Conservation (phyloP, 257 asterid genomes). For the Forsythia suspensa region DNA sequence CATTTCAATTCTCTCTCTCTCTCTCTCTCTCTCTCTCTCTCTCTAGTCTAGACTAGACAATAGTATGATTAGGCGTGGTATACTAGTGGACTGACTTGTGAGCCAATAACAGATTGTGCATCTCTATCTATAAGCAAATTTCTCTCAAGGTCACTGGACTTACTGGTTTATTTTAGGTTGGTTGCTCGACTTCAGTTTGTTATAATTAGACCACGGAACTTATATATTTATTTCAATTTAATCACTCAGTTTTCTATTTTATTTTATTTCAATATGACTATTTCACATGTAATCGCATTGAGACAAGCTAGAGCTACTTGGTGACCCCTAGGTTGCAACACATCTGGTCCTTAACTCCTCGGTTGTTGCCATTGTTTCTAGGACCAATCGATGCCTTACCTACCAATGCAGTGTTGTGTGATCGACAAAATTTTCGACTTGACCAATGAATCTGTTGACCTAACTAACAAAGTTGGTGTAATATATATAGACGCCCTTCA, state of each 20-base stretch:
- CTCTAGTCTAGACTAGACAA: neutral
- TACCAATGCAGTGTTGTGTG: neutral
- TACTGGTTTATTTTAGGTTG: neutral
- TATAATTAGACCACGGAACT: neutral
- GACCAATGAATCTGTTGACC: neutral
- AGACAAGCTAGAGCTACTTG: neutral
- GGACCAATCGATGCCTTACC: neutral
- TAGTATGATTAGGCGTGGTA: slow-evolving; percentile 3
- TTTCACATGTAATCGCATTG: neutral
- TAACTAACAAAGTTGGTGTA: neutral
- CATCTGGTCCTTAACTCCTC: neutral
- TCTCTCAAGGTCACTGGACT: neutral
- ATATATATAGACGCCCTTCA: no score
- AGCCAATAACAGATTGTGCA: slow-evolving; percentile 4
- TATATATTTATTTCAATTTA: neutral
- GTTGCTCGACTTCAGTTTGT: neutral
- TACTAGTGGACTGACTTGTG: slow-evolving; percentile 12
- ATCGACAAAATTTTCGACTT: neutral
- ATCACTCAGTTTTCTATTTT: neutral
- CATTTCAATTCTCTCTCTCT: neutral
- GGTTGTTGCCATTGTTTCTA: no score
- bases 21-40: neutral
- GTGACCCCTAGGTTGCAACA: neutral
- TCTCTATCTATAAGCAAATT: slow-evolving; percentile 5
- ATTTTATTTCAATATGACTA: neutral